A percentile compares a stretch with the other conserved stretches of the same genome.
Conservation (phyloP, 352 stramenopile species). For the Phytophthora podocarpi region DNA sequence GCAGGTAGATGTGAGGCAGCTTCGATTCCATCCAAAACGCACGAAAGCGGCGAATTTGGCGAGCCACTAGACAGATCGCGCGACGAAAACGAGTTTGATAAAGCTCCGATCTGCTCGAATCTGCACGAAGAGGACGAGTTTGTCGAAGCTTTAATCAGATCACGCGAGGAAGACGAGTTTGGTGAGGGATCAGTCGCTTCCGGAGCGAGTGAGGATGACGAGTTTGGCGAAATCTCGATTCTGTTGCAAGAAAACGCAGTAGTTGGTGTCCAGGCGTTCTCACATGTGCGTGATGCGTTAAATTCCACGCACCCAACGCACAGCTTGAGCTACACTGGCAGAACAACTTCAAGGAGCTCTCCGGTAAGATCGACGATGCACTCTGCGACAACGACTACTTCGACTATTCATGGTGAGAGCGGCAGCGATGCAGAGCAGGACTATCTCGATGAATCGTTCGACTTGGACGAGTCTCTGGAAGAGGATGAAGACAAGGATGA, state of each 20-base stretch:
- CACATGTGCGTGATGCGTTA: background rate
- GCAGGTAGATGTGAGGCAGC: background rate
- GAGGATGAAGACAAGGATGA: constrained; percentile 47
- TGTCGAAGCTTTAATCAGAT: too few relatives aligned
- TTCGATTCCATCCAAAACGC: background rate
- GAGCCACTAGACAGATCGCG: background rate
- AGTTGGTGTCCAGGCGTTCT: background rate
- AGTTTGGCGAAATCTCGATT: constrained; percentile 23
- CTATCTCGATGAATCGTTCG: constrained; percentile 78
- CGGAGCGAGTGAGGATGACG: constrained; percentile 1
- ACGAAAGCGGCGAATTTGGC: background rate
- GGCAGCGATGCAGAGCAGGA: constrained; percentile 47
- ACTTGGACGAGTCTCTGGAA: constrained; percentile 75
- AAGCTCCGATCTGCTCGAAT: background rate
- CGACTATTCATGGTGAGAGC: constrained; percentile 15
- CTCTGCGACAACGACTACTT: background rate
- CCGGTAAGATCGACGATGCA: background rate
- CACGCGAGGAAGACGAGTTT: too few relatives aligned
- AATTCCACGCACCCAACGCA: background rate
- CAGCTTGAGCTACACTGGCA: too few relatives aligned
- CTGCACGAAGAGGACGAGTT: background rate
- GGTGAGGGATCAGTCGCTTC: background rate
- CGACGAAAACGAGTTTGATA: constrained; percentile 4
- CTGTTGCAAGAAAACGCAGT: constrained; percentile 9
- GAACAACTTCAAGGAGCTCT: background rate